Evolutionary conservation across 106 monocot genomes (phyloP).

Genomic region (Cymbidium sinense): DNA sequence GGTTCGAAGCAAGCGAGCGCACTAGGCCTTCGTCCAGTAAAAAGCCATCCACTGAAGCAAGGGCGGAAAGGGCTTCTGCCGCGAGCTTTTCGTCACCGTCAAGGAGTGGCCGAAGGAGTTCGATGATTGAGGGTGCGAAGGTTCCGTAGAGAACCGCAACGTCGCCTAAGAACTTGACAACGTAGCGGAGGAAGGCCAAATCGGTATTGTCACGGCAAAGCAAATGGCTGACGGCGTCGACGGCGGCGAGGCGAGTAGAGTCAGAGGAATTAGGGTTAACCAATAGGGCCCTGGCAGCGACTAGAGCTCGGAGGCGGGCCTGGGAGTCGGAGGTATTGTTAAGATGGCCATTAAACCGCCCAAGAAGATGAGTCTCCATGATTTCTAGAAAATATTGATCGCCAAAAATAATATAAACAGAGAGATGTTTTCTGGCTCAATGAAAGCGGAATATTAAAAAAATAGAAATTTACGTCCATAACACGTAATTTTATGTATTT

Average conservation of each 20-base stretch:
- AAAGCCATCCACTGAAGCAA: slow-evolving; percentile 21
- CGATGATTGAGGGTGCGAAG: slow-evolving; percentile 5
- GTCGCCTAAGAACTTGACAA: slow-evolving; percentile 1
- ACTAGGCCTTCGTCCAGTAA: slow-evolving; percentile 25
- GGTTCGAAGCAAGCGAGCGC: slow-evolving; percentile 37
- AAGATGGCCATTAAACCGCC: background rate
- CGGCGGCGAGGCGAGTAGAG: background rate
- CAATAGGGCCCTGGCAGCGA: background rate
- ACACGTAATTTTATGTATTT: too few relatives aligned
- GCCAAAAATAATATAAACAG: background rate
- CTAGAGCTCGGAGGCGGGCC: background rate
- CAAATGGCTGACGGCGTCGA: background rate
- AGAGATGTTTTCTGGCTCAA: background rate
- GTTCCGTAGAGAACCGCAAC: background rate
- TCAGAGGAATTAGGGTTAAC: slow-evolving; percentile 4
- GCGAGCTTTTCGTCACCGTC: slow-evolving; percentile 2
- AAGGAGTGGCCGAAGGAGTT: slow-evolving; percentile 4
- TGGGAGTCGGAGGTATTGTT: background rate
- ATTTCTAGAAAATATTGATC: background rate
- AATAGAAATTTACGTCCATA: too few relatives aligned
- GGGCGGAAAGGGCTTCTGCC: slow-evolving; percentile 40
- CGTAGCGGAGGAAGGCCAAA: background rate
- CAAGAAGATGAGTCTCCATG: slow-evolving; percentile 6
- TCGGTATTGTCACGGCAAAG: background rate
- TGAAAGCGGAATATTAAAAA: background rate